These are phyloP conservation scores for Circinella umbellata DNA, from an alignment of 371 early-diverging fungal genomes.

Conservation along the genomic window DNA sequence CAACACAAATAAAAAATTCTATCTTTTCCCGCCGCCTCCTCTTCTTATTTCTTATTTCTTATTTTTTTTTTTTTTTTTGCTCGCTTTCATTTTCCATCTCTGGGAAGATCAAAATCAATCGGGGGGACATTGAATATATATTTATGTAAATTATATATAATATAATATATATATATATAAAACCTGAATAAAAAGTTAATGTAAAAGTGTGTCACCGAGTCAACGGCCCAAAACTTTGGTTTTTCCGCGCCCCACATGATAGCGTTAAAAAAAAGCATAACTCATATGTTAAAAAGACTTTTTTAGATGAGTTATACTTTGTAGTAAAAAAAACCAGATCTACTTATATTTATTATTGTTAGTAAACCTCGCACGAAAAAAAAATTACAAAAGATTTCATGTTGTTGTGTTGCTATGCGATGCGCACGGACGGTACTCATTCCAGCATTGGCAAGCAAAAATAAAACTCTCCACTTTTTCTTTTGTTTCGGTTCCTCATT, in stretches of 20 bases:
- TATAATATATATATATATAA: no score
- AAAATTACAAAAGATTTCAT: background rate
- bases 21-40: background rate
- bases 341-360: background rate
- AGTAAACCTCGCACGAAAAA: background rate
- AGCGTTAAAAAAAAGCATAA: background rate
- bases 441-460: background rate
- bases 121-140: background rate
- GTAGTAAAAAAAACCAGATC: background rate
- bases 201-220: constrained; percentile 6
- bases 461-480: no score
- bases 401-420: constrained; percentile 4
- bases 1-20: no score
- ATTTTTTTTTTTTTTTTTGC: no score
- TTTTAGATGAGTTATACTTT: constrained; percentile 1
- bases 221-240: constrained; percentile 6
- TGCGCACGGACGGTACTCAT: constrained; percentile 9
- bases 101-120: background rate
- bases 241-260: constrained; percentile 12
- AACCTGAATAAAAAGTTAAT: background rate
- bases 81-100: background rate
- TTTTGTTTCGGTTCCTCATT: no score
- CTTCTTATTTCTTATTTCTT: background rate
- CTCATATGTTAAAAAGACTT: background rate
- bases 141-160: no score